Evolutionary conservation across 768 basidiomycete genomes (phyloP).

Genomic region (Mycena indigotica): DNA sequence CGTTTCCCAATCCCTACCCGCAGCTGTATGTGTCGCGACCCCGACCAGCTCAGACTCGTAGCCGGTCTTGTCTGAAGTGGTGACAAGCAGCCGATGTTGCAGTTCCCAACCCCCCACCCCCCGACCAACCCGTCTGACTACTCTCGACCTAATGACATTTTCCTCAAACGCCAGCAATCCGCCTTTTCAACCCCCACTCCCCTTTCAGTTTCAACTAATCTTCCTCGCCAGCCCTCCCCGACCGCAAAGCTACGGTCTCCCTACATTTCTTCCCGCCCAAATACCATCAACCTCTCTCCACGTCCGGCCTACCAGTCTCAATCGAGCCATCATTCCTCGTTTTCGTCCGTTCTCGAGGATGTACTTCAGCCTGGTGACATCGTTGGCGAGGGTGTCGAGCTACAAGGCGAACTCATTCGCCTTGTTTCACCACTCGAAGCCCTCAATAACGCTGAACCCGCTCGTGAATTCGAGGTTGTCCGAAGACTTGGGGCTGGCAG

Average conservation of each 20-base stretch:
- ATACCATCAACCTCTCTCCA: constrained; percentile 34
- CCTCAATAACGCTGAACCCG: constrained; percentile 48
- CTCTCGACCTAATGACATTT: constrained; percentile 47
- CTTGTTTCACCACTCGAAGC: constrained; percentile 57
- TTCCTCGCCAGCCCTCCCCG: constrained; percentile 33
- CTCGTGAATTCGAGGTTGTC: constrained; percentile 80
- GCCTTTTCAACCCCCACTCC: constrained; percentile 21
- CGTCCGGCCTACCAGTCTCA: constrained; percentile 28
- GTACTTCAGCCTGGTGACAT: constrained; percentile 73
- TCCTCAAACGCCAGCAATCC: constrained; percentile 24
- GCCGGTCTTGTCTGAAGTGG: constrained; percentile 58
- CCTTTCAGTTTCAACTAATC: constrained; percentile 32
- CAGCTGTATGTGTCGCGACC: constrained; percentile 48
- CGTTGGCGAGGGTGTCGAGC: constrained; percentile 64
- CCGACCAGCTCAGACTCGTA: constrained; percentile 50
- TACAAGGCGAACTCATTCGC: constrained; percentile 69
- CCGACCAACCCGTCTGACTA: constrained; percentile 41
- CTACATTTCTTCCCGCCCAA: constrained; percentile 40
- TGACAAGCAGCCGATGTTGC: constrained; percentile 54
- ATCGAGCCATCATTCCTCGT: constrained; percentile 36
- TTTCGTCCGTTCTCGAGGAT: constrained; percentile 53
- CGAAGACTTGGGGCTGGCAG: constrained; percentile 84
- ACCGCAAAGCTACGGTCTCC: constrained; percentile 41
- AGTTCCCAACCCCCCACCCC: constrained; percentile 51
- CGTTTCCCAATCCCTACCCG: constrained; percentile 27